A percentile compares a stretch with the other conserved stretches of the same genome.
These are phyloP conservation scores for Pyricularia sp. DNA, from an alignment of 2,329 filamentous ascomycete species.

Conservation along the genomic window DNA sequence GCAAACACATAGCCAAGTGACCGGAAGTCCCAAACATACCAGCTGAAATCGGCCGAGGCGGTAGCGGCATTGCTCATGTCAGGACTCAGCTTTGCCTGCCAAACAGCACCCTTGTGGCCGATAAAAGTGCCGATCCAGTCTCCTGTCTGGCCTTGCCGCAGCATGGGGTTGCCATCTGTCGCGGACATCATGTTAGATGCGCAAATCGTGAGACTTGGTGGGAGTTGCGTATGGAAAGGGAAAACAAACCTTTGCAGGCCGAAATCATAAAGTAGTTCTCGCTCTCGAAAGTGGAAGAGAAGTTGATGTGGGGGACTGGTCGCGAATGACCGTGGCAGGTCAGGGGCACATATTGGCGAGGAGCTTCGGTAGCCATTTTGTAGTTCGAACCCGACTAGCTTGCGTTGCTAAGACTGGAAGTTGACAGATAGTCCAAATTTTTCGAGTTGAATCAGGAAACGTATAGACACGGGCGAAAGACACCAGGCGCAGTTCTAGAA, in stretches of 20 bases:
- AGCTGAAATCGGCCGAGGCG: slow-evolving; percentile 91
- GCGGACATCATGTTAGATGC: slow-evolving; percentile 4
- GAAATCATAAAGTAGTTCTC: slow-evolving; percentile 88
- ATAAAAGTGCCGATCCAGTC: slow-evolving; percentile 99
- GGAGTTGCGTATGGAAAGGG: slow-evolving; percentile 10
- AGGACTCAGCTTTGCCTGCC: slow-evolving; percentile 85
- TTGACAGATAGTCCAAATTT: not conserved
- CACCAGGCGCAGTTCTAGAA: not conserved
- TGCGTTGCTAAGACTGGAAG: not conserved
- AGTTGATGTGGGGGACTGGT: slow-evolving; percentile 83
- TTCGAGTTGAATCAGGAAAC: not conserved
- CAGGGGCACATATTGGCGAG: slow-evolving; percentile 66
- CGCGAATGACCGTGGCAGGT: slow-evolving; percentile 93
- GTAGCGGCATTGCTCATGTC: slow-evolving; percentile 86
- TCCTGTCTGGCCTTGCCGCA: slow-evolving; percentile 89
- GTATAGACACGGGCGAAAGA: not conserved
- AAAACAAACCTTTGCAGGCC: slow-evolving; percentile 67
- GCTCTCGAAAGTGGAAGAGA: slow-evolving; percentile 74
- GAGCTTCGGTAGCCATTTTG: slow-evolving; percentile 19
- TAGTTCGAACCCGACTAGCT: not conserved
- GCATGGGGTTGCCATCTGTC: slow-evolving; percentile 93
- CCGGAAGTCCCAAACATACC: slow-evolving; percentile 37
- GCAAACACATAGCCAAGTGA: not conserved
- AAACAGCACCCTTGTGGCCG: slow-evolving; percentile 95
- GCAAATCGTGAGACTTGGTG: not conserved